Conservation (phyloP, 495 filamentous ascomycete species). For the Glarea lozoyensis region DNA sequence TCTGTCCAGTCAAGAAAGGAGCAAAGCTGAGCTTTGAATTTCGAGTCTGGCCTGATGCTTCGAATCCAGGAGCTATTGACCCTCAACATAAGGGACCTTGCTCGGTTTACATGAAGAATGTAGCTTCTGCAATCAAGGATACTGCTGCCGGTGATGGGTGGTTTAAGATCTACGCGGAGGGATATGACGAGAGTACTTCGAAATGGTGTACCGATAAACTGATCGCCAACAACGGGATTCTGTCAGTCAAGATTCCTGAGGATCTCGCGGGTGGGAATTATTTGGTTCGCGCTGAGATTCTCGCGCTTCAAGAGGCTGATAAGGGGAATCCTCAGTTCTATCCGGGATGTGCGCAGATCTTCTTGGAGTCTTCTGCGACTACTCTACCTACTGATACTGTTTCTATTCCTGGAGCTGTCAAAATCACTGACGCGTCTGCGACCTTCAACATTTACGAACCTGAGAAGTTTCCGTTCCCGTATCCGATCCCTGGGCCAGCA, state of each 20-base stretch:
- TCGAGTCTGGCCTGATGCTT: constrained; percentile 49
- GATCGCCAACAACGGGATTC: constrained; percentile 52
- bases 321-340: constrained; percentile 56
- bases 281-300: constrained; percentile 55
- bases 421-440: constrained; percentile 39
- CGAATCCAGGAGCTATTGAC: constrained; percentile 47
- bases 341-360: constrained; percentile 63
- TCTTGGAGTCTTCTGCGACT: constrained; percentile 39
- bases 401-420: constrained; percentile 56
- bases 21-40: constrained; percentile 54
- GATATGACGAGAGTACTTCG: constrained; percentile 38
- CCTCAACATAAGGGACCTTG: constrained; percentile 59
- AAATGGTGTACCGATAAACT: constrained; percentile 57
- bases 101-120: constrained; percentile 62
- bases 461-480: constrained; percentile 31
- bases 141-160: constrained; percentile 53
- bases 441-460: constrained; percentile 60
- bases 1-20: constrained; percentile 44
- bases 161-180: constrained; percentile 72
- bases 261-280: constrained; percentile 58
- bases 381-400: constrained; percentile 36
- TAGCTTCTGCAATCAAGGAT: constrained; percentile 33
- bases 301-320: constrained; percentile 58
- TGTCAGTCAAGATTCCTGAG: constrained; percentile 48
- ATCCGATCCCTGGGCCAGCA: constrained; percentile 50